Conservation (phyloP, 164 flowering plant genomes). For the Magnolia changhungtana region DNA sequence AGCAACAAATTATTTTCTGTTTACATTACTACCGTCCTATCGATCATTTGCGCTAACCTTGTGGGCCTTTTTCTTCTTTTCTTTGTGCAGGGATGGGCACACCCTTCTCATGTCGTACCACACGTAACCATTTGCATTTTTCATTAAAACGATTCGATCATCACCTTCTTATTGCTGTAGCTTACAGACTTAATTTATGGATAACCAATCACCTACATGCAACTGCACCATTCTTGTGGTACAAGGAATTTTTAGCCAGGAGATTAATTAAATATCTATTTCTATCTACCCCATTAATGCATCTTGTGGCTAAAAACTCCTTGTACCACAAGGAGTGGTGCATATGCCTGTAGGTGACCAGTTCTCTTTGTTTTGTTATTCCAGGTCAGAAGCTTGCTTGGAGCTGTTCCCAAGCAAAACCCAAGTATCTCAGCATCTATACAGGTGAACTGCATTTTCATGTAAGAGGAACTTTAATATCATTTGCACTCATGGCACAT, state of each 20-base stretch:
- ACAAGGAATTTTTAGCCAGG: too few relatives aligned
- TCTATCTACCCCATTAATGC: too few relatives aligned
- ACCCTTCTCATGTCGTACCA: slow-evolving; percentile 47
- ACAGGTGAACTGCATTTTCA: slow-evolving; percentile 37
- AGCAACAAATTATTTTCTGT: background rate
- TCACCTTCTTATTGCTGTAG: background rate
- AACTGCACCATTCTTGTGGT: too few relatives aligned
- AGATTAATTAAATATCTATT: too few relatives aligned
- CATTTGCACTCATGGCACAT: too few relatives aligned
- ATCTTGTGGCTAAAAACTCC: too few relatives aligned
- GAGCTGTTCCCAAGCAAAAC: slow-evolving; percentile 56
- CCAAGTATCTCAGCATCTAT: slow-evolving; percentile 46
- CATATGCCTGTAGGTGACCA: too few relatives aligned
- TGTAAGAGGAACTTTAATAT: background rate
- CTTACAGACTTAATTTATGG: background rate
- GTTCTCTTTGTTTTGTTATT: background rate
- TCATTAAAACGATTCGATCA: background rate
- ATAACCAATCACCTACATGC: too few relatives aligned
- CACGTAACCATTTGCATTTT: slow-evolving; percentile 31
- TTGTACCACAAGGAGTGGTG: too few relatives aligned
- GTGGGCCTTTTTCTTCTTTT: background rate
- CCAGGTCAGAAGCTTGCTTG: slow-evolving; percentile 66
- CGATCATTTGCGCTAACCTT: background rate
- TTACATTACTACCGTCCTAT: background rate
- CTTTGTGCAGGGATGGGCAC: slow-evolving; percentile 54